Conservation (phyloP, 2,329 filamentous ascomycete genomes). For the Fusarium sp. region DNA sequence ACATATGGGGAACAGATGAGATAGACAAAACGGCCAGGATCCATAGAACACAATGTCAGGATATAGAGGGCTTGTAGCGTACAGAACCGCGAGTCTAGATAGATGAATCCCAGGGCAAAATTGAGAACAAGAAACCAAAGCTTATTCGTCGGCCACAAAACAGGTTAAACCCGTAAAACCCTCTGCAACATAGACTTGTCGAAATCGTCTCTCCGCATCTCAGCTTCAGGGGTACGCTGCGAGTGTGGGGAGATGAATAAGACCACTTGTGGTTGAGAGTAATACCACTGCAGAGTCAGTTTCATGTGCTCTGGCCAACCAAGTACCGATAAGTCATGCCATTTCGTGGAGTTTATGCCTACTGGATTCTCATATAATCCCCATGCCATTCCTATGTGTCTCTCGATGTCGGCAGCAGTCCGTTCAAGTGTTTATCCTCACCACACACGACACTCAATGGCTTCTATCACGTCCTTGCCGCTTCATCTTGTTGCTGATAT, state of each 20-base stretch:
- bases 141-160: neutral
- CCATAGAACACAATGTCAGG: neutral
- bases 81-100: neutral
- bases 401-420: neutral
- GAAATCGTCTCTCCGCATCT: conserved; percentile 18
- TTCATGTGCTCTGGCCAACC: conserved; percentile 28
- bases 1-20: neutral
- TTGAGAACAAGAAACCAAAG: neutral
- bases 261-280: conserved; percentile 24
- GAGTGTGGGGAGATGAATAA: conserved; percentile 39
- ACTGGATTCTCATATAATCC: conserved; percentile 7
- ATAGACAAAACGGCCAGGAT: conserved; percentile 13
- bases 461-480: conserved; percentile 35
- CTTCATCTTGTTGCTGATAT: conserved; percentile 39
- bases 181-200: conserved; percentile 3
- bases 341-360: conserved; percentile 2
- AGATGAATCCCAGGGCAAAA: conserved; percentile 12
- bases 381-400: neutral
- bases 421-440: neutral
- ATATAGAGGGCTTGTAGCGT: conserved; percentile 1
- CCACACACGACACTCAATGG: conserved; percentile 22
- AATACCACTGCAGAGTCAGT: conserved; percentile 21
- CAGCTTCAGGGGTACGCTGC: conserved; percentile 14
- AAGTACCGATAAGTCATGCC: conserved; percentile 28
- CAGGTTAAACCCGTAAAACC: neutral